phyloP scores from a whole-genome alignment of 2,329 filamentous ascomycete genomes.

The Aspergillus fumigatus region DNA sequence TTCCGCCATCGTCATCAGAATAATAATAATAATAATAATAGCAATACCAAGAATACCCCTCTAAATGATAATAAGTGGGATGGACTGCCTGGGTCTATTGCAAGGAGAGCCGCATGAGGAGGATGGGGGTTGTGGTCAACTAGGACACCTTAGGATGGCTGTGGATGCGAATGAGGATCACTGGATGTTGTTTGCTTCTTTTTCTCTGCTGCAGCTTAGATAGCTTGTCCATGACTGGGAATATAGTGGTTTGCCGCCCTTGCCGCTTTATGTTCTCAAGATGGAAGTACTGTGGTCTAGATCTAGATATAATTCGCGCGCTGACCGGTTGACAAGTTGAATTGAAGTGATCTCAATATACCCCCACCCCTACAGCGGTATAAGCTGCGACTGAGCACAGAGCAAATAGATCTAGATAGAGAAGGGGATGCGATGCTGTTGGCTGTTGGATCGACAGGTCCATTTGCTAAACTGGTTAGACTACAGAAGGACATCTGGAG shows the following conservation, averaged over 20 bases:
- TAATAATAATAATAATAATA: neutral
- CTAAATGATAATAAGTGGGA: neutral
- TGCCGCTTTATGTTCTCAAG: neutral
- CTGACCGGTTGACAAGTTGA: neutral
- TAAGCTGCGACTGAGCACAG: neutral
- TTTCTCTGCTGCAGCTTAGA: neutral
- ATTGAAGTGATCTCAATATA: neutral
- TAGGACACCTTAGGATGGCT: neutral
- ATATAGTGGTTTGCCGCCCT: constrained; percentile 1
- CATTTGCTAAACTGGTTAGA: constrained; percentile 1
- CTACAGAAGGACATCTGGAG: neutral
- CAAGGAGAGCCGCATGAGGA: constrained; percentile 5
- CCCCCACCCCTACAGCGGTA: too few relatives aligned
- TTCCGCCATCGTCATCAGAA: constrained; percentile 18
- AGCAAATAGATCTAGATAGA: neutral
- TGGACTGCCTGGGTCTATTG: constrained; percentile 4
- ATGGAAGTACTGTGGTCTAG: neutral
- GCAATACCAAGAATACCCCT: neutral
- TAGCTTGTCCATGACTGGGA: neutral
- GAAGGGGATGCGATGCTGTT: neutral
- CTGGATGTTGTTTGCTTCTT: neutral
- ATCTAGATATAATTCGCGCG: neutral
- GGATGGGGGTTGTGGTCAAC: constrained; percentile 1
- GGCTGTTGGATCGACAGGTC: constrained; percentile 1
- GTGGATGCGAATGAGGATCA: neutral